A percentile compares a stretch with the other conserved stretches of the same genome.
Evolutionary conservation across 176 grass and related monocot species (phyloP).

Genomic region (Thalia dealbata): DNA sequence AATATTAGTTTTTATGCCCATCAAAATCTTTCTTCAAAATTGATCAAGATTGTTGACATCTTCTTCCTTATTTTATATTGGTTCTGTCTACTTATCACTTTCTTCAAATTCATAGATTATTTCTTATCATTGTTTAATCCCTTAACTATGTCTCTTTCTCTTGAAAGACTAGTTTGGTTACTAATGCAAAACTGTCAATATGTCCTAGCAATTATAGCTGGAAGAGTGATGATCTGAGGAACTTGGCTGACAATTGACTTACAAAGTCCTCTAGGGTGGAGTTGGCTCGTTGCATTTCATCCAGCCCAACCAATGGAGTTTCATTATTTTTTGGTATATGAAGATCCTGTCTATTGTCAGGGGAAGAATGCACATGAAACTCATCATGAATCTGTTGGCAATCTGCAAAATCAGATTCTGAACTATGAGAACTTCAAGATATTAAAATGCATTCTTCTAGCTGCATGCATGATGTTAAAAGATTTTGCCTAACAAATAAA

Average conservation of each 20-base stretch:
- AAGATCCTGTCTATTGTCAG: slow-evolving; percentile 7
- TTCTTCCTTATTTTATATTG: background rate
- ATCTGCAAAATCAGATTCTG: slow-evolving; percentile 17
- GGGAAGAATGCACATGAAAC: slow-evolving; percentile 3
- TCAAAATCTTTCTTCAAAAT: too few species aligned
- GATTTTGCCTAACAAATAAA: background rate
- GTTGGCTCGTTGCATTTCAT: slow-evolving; percentile 59
- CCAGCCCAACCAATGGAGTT: slow-evolving; percentile 47
- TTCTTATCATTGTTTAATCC: background rate
- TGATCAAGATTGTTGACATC: background rate
- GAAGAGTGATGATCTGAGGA: background rate
- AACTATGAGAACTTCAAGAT: background rate
- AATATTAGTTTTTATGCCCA: too few species aligned
- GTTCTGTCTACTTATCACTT: background rate
- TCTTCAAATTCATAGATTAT: background rate
- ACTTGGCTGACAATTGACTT: slow-evolving; percentile 19
- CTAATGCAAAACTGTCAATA: background rate
- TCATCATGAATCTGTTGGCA: slow-evolving; percentile 20
- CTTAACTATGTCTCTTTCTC: background rate
- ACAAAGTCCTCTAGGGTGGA: slow-evolving; percentile 95
- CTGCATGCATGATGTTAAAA: background rate
- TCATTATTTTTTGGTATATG: slow-evolving; percentile 20
- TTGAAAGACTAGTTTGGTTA: background rate
- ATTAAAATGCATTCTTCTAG: background rate
- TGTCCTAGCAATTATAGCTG: background rate